Percentiles rank a stretch among this genome's conserved stretches.
These are phyloP conservation scores for Gracilaria caudata DNA, from an alignment of 23 red algal genomes.

Conservation along the genomic window DNA sequence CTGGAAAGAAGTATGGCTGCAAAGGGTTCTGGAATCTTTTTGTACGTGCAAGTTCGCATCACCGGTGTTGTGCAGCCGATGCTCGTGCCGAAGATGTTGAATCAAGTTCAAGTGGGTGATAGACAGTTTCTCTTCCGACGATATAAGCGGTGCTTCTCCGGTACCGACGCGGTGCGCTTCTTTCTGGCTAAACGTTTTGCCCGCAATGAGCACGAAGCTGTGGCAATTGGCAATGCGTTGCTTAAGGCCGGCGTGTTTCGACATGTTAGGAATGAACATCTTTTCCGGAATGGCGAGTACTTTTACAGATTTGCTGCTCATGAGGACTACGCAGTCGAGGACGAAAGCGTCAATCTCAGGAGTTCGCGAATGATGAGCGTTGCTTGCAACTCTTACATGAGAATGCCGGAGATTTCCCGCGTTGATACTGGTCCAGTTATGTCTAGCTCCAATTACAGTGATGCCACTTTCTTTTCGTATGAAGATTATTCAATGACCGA, in stretches of 20 bases:
- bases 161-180: slow-evolving; percentile 49
- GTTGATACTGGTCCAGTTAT: slow-evolving; percentile 28
- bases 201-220: slow-evolving; percentile 26
- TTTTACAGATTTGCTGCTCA: slow-evolving; percentile 64
- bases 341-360: slow-evolving; percentile 42
- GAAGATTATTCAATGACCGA: slow-evolving; percentile 35
- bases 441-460: slow-evolving; percentile 13
- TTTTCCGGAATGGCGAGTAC: slow-evolving; percentile 54
- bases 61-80: slow-evolving; percentile 27
- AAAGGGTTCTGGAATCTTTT: slow-evolving; percentile 19
- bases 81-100: slow-evolving; percentile 50
- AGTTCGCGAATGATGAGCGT: slow-evolving; percentile 71
- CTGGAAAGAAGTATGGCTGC: not conserved
- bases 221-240: slow-evolving; percentile 56
- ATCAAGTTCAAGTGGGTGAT: slow-evolving; percentile 45
- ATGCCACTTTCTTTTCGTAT: slow-evolving; percentile 34
- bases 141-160: slow-evolving; percentile 51
- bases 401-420: slow-evolving; percentile 54
- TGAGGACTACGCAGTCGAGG: slow-evolving; percentile 62
- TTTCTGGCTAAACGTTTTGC: slow-evolving; percentile 49
- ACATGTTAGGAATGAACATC: slow-evolving; percentile 68
- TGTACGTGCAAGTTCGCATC: slow-evolving; percentile 55
- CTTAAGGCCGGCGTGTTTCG: slow-evolving; percentile 57
- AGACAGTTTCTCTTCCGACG: slow-evolving; percentile 34
- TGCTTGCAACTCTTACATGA: slow-evolving; percentile 56